Conservation (phyloP, 2,329 filamentous ascomycete species). For the Lithohypha guttulata region DNA sequence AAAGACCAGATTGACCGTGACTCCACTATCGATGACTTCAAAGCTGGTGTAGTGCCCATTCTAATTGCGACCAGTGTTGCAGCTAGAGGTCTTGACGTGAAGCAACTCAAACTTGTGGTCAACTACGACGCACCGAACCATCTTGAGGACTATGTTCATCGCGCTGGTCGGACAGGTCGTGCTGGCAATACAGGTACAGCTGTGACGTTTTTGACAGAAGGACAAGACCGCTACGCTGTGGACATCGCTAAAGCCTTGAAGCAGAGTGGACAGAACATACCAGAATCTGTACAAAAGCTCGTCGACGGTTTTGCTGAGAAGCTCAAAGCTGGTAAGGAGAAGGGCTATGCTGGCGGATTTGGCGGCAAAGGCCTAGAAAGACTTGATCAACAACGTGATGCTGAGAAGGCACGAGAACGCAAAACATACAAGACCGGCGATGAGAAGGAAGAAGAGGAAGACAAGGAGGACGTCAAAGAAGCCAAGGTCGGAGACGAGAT, state of each 20-base stretch:
- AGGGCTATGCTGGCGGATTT: conserved; percentile 72
- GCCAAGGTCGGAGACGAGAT: conserved; percentile 50
- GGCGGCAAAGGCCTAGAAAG: conserved; percentile 89
- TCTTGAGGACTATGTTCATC: conserved; percentile 91
- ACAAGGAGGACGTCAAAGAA: conserved; percentile 54
- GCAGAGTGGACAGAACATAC: conserved; percentile 76
- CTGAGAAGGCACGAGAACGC: conserved; percentile 72
- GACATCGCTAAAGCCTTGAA: conserved; percentile 87
- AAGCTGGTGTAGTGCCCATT: conserved; percentile 77
- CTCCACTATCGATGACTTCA: conserved; percentile 87
- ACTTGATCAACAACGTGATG: conserved; percentile 82
- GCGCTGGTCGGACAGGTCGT: conserved; percentile 83
- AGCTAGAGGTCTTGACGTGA: conserved; percentile 88
- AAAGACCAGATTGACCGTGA: conserved; percentile 91
- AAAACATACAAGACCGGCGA: conserved; percentile 86
- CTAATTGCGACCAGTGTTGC: conserved; percentile 92
- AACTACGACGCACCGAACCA: conserved; percentile 94
- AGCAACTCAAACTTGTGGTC: conserved; percentile 88
- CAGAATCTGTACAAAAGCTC: conserved; percentile 53
- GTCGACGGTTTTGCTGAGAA: conserved; percentile 69
- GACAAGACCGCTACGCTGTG: conserved; percentile 81
- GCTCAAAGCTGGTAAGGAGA: conserved; percentile 84
- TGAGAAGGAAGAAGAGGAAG: conserved; percentile 63
- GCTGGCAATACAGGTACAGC: conserved; percentile 91
- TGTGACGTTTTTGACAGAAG: conserved; percentile 83